Evolutionary conservation across 805 yeast genomes (phyloP), one percentile per base, ranked within the genome.

Genomic region (Groenewaldozyma tartarivorans): DNA sequence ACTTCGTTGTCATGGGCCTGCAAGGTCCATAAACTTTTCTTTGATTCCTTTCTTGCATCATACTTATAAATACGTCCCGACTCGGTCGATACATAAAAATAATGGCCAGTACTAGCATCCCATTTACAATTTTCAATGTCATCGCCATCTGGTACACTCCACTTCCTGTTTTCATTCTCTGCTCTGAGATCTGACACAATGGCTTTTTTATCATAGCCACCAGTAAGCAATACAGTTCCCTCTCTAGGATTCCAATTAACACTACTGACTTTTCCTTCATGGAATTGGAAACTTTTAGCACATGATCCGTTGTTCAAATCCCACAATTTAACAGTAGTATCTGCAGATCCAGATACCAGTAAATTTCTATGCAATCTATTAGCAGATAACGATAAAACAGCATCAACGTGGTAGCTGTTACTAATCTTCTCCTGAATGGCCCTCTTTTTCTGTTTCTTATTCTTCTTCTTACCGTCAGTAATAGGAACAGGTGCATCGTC

Each of bases 1-100:
- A 92, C 81, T 46, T 95, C 96, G 2, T 94, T 75, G 63, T 92
- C 97, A 60, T 92, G 98, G 2, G 97, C 97, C 61, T 92, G 95
- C 51, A 92, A 69, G 2, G 95, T 85, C 98, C 98, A 92, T 24
- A 90, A 54, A 16, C 96, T 88, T 43, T 69, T 65, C 35, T 69
- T 71, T 30, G 69, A 74, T n/a, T 41, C 41, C 38, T 64, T 66
- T 60, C 95, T 76, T 35, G 85, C 81, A 61, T 90, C 98, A 54
- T 81, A 90, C 47, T 90, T 81, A 66, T 85, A 85, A 20, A 92
- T 75, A 54, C 78, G 78, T 58, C 98, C 98, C 48, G 74, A 71
- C 60, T 92, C 98, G 20, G 96, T 86, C 55, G 96, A 95, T 32
- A 87, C 92, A 55, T 79, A 76, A 59, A 90, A 81, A 36, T 60